phyloP scores from a whole-genome alignment of 805 yeast species.

The Pichia occidentalis region DNA sequence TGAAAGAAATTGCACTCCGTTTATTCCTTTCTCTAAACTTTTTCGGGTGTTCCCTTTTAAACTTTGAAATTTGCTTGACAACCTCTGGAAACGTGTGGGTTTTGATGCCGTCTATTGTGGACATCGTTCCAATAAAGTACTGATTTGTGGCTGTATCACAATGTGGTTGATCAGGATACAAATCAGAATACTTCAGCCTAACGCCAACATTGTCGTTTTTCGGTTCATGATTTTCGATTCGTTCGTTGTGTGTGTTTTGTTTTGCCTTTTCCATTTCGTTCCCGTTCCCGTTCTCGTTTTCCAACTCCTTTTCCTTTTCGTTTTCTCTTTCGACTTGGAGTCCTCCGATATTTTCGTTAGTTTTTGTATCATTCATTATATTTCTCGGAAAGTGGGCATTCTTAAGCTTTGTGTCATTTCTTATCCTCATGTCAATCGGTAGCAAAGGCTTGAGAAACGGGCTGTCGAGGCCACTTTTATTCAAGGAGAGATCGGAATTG shows the following conservation, averaged over 20 bases:
- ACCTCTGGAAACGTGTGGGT: slow-evolving; percentile 55
- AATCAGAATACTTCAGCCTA: slow-evolving; percentile 5
- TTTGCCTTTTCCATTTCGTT: background rate
- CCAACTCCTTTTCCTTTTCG: background rate
- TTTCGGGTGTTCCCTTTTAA: slow-evolving; percentile 36
- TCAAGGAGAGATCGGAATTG: background rate
- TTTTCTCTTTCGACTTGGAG: background rate
- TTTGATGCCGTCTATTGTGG: slow-evolving; percentile 31
- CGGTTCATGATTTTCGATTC: too few species aligned
- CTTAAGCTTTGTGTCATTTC: too few species aligned
- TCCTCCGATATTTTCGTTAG: background rate
- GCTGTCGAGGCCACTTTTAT: background rate
- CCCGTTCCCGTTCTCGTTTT: background rate
- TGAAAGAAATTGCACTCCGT: slow-evolving; percentile 39
- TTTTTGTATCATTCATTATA: too few species aligned
- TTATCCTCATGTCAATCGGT: slow-evolving; percentile 7
- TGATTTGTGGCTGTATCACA: slow-evolving; percentile 60
- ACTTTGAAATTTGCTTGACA: slow-evolving; percentile 36
- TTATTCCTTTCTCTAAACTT: slow-evolving; percentile 30
- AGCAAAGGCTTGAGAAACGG: slow-evolving; percentile 10
- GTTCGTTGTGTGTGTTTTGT: too few species aligned
- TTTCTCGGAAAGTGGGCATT: too few species aligned
- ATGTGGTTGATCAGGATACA: slow-evolving; percentile 29
- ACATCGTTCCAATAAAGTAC: slow-evolving; percentile 51
- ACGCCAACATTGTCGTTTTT: too few species aligned